Conservation (phyloP, 352 stramenopile genomes). For the Pythium pyrilobum region DNA sequence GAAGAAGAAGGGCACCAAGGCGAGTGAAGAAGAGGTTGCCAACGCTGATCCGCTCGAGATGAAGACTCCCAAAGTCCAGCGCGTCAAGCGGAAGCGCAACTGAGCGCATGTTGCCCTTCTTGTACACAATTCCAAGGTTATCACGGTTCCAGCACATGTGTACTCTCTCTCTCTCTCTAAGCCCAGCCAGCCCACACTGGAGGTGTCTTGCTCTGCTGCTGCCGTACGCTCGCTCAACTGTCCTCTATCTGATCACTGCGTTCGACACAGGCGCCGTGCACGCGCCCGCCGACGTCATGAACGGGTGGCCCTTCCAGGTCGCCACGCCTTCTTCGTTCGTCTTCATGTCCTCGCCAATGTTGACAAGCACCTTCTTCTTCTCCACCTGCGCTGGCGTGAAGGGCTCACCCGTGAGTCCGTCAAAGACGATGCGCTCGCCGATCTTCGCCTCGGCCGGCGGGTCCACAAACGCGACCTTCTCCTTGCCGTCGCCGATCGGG, state of each 20-base stretch:
- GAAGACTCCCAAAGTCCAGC: conserved; percentile 13
- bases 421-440: conserved; percentile 72
- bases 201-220: too few relatives aligned
- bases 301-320: conserved; percentile 81
- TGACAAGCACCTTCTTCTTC: conserved; percentile 88
- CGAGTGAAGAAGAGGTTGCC: conserved; percentile 14
- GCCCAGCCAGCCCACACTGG: too few relatives aligned
- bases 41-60: conserved; percentile 15
- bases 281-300: conserved; percentile 63
- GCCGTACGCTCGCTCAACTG: neutral
- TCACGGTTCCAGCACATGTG: too few relatives aligned
- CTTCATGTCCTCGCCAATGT: conserved; percentile 76
- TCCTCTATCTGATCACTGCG: conserved; percentile 72
- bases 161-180: too few relatives aligned
- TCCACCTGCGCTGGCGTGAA: conserved; percentile 80
- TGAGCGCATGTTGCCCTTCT: conserved; percentile 1
- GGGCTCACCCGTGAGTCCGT: conserved; percentile 59
- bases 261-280: conserved; percentile 71
- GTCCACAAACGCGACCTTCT: conserved; percentile 84
- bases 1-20: conserved; percentile 30
- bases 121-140: too few relatives aligned
- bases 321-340: conserved; percentile 70
- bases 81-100: conserved; percentile 24
- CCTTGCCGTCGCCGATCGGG: conserved; percentile 58
- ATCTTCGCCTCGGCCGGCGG: conserved; percentile 66